Percentiles rank a stretch among this genome's conserved stretches.
These are phyloP conservation scores for Linnemannia elongata DNA, from an alignment of 192 early-diverging fungal genomes.

Conservation along the genomic window DNA sequence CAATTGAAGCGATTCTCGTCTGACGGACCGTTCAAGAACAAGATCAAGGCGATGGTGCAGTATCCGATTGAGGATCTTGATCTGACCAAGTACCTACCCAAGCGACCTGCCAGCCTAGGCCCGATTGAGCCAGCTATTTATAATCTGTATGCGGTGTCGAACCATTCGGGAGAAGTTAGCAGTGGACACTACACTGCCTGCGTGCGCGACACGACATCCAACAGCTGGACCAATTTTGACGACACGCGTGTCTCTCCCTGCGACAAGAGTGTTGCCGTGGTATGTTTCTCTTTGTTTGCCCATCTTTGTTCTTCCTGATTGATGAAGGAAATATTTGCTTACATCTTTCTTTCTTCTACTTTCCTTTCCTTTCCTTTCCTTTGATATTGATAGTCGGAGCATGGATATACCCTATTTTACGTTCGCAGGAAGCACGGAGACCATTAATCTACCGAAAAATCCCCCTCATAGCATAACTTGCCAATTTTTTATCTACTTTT, in stretches of 20 bases:
- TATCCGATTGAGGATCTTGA: conserved; percentile 81
- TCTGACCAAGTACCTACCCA: conserved; percentile 68
- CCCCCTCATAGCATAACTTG: neutral
- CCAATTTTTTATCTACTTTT: neutral
- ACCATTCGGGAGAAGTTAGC: conserved; percentile 82
- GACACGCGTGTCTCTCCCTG: conserved; percentile 79
- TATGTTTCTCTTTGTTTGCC: conserved; percentile 33
- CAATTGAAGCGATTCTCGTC: conserved; percentile 96
- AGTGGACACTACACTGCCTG: conserved; percentile 86
- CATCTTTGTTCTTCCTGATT: neutral
- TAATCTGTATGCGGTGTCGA: conserved; percentile 87
- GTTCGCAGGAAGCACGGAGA: conserved; percentile 37
- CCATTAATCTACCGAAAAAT: neutral
- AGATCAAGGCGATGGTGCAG: conserved; percentile 88
- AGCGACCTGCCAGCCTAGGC: neutral
- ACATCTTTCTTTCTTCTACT: neutral
- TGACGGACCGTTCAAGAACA: conserved; percentile 93
- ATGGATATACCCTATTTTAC: conserved; percentile 57
- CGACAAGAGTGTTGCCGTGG: conserved; percentile 67
- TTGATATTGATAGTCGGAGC: conserved; percentile 32
- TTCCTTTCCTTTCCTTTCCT: neutral
- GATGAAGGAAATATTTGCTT: neutral
- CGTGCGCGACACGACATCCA: conserved; percentile 71
- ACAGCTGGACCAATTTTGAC: conserved; percentile 90
- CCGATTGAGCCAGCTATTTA: conserved; percentile 63